These are phyloP conservation scores for Coemansia sp. DNA, from an alignment of 192 early-diverging fungal genomes.

Conservation along the genomic window DNA sequence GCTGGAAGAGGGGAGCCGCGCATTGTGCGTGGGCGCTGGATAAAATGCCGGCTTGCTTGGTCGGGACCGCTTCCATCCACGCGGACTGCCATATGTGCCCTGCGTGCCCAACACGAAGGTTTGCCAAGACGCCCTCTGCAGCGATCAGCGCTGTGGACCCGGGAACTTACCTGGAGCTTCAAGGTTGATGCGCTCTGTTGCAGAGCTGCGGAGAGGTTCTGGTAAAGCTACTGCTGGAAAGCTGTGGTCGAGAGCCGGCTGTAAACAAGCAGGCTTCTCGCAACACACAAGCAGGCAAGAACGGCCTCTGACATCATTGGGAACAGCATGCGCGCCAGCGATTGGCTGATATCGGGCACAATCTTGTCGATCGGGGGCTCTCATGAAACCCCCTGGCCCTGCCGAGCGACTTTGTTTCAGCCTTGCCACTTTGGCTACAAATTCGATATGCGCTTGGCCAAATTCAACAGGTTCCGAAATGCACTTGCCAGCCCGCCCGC, in stretches of 20 bases:
- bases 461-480: slow-evolving; percentile 46
- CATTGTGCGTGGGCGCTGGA: not conserved
- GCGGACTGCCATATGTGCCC: not conserved
- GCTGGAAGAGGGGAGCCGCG: not conserved
- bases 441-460: slow-evolving; percentile 24
- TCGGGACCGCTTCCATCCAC: not conserved
- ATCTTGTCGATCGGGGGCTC: slow-evolving; percentile 3
- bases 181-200: not conserved
- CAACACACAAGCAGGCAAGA: too few relatives aligned
- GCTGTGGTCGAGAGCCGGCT: not conserved
- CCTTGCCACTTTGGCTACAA: not conserved
- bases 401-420: not conserved
- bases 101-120: not conserved
- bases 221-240: not conserved
- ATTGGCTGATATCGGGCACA: not conserved
- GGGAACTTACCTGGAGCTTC: not conserved
- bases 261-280: not conserved
- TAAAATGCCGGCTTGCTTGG: not conserved
- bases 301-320: slow-evolving; percentile 1
- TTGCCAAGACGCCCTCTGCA: not conserved
- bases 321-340: slow-evolving; percentile 4
- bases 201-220: slow-evolving; percentile 1
- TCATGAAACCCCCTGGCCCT: slow-evolving; percentile 2
- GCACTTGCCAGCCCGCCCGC: slow-evolving; percentile 25
- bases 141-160: slow-evolving; percentile 9